Percentiles rank a stretch among this genome's conserved stretches.
Evolutionary conservation across 495 filamentous ascomycete genomes (phyloP).

Genomic region (Margaritispora aquatica): DNA sequence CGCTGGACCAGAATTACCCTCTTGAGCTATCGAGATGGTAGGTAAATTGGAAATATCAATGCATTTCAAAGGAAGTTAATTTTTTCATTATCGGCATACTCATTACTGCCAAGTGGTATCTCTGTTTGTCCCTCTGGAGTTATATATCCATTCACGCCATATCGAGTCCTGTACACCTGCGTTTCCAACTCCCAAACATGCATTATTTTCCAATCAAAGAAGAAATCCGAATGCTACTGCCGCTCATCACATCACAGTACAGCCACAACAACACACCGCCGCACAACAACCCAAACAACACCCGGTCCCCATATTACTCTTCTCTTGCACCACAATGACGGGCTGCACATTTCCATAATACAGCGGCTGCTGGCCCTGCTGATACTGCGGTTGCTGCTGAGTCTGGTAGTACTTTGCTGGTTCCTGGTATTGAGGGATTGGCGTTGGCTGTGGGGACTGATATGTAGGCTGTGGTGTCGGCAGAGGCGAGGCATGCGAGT

Average conservation of each 20-base stretch:
- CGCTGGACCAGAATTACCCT: too few relatives aligned
- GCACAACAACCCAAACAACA: background rate
- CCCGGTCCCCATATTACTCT: background rate
- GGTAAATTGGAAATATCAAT: background rate
- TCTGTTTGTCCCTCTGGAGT: too few relatives aligned
- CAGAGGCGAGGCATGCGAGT: background rate
- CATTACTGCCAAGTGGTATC: background rate
- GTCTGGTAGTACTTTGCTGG: background rate
- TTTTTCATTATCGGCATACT: background rate
- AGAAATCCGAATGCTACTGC: too few relatives aligned
- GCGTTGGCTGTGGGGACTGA: background rate
- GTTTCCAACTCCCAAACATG: too few relatives aligned
- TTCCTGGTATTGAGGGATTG: background rate
- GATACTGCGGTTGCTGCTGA: background rate
- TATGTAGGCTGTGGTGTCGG: background rate
- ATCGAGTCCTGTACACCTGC: background rate
- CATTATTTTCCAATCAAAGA: too few relatives aligned
- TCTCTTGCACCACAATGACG: background rate
- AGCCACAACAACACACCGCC: background rate
- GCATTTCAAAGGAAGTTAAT: background rate
- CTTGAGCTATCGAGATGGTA: background rate
- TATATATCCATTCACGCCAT: background rate
- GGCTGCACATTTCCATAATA: background rate
- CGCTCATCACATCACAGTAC: background rate
- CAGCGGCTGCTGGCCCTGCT: background rate